A percentile compares a stretch with the other conserved stretches of the same genome.
Conservation (phyloP, 116 monocot genomes). For the Papilionanthe hybrid region DNA sequence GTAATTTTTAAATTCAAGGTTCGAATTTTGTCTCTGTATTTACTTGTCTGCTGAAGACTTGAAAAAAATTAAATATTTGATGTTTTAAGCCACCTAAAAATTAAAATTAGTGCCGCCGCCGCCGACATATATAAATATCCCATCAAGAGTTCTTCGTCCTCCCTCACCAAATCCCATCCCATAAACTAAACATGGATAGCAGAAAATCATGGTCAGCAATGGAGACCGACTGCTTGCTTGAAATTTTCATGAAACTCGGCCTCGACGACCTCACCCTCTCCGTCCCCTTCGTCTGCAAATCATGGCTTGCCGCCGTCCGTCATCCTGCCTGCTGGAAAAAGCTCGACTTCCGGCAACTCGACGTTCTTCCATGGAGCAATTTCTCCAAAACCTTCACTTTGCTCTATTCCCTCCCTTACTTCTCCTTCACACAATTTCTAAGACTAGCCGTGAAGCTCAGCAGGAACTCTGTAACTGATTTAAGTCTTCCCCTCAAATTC, state of each 20-base stretch:
- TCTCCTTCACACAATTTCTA: slow-evolving; percentile 20
- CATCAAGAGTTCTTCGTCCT: too few species aligned
- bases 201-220: background rate
- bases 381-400: slow-evolving; percentile 13
- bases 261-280: slow-evolving; percentile 9
- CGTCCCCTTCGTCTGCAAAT: slow-evolving; percentile 15
- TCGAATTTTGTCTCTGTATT: too few species aligned
- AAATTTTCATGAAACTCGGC: slow-evolving; percentile 1
- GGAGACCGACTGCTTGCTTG: background rate
- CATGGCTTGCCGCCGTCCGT: slow-evolving; percentile 15
- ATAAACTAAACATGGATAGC: background rate
- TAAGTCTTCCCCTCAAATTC: background rate
- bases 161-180: too few species aligned
- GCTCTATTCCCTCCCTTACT: background rate
- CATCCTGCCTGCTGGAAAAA: slow-evolving; percentile 29
- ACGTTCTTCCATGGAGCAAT: slow-evolving; percentile 17
- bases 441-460: slow-evolving; percentile 12
- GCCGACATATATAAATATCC: too few species aligned
- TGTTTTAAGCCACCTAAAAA: too few species aligned
- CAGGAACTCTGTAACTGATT: slow-evolving; percentile 5
- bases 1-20: too few species aligned
- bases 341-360: slow-evolving; percentile 25
- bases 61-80: too few species aligned
- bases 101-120: too few species aligned
- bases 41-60: too few species aligned